These are phyloP conservation scores for Aspergillus cejpii DNA, from an alignment of 2,329 filamentous ascomycete genomes.

Conservation along the genomic window DNA sequence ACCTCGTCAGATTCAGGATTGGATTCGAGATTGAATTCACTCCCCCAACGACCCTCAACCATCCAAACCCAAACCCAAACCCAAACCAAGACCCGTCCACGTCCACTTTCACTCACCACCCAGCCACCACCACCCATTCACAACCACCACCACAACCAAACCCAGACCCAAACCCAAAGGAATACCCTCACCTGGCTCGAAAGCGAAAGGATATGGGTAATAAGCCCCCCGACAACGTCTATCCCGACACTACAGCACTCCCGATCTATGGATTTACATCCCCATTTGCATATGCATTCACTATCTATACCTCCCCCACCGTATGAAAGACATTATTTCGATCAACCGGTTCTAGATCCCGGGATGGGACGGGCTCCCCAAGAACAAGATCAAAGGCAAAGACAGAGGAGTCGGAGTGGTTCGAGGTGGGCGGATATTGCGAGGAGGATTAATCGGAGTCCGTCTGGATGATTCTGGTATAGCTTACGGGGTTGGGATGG, in stretches of 20 bases:
- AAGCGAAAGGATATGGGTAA: slow-evolving; percentile 26
- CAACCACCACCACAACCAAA: slow-evolving; percentile 4
- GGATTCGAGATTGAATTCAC: no score
- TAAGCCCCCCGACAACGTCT: no score
- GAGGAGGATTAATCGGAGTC: slow-evolving; percentile 15
- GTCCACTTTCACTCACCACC: no score
- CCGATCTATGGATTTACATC: slow-evolving; percentile 3
- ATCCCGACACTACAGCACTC: no score
- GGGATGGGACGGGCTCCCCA: background rate
- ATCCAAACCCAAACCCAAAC: no score
- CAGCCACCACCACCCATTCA: slow-evolving; percentile 5
- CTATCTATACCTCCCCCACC: slow-evolving; percentile 20
- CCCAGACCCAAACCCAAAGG: no score
- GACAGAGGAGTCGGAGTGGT: background rate
- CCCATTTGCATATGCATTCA: background rate
- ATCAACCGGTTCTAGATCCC: slow-evolving; percentile 9
- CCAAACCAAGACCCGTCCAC: no score
- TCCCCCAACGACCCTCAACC: no score
- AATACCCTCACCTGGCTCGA: slow-evolving; percentile 31
- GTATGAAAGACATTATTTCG: slow-evolving; percentile 24
- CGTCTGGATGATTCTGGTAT: slow-evolving; percentile 1
- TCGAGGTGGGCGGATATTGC: slow-evolving; percentile 24
- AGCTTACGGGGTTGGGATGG: background rate
- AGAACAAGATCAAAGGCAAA: background rate
- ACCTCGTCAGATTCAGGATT: no score